These are phyloP conservation scores for Trichosporon asahii DNA, from an alignment of 1,284 basidiomycete genomes.

Conservation along the genomic window DNA sequence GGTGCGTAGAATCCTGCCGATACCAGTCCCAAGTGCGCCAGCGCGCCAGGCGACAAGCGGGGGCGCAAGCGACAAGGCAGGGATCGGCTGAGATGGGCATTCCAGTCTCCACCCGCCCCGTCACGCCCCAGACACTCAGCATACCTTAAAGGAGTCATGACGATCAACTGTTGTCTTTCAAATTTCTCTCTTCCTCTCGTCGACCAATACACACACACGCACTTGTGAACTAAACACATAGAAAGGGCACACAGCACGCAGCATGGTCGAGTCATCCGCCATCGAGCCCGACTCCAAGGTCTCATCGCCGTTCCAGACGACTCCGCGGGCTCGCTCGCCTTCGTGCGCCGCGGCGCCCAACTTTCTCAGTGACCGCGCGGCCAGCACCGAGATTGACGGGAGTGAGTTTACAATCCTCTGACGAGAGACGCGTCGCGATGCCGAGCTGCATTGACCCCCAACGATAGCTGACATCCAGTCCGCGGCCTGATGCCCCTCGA, in stretches of 20 bases:
- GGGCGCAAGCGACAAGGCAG: not conserved
- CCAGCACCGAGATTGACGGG: conserved; percentile 34
- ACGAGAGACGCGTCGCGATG: too few species aligned
- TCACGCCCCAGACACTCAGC: not conserved
- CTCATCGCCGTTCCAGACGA: conserved; percentile 21
- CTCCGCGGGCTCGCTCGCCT: not conserved
- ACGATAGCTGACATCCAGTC: conserved; percentile 50
- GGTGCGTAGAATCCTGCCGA: not conserved
- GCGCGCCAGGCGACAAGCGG: not conserved
- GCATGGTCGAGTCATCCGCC: not conserved
- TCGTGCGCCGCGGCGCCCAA: not conserved
- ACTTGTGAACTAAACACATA: not conserved
- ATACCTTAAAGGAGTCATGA: not conserved
- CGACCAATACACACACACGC: too few species aligned
- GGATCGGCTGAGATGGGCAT: not conserved
- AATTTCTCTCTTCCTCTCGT: not conserved
- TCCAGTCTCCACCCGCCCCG: not conserved
- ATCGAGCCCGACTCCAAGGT: conserved; percentile 23
- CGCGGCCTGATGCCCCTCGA: conserved; percentile 72
- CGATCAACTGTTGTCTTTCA: not conserved
- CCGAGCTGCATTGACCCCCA: too few species aligned
- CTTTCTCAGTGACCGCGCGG: conserved; percentile 32
- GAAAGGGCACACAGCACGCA: not conserved
- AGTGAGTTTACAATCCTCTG: conserved; percentile 32
- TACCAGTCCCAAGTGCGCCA: not conserved